Percentiles rank a stretch among this genome's conserved stretches.
Conservation (phyloP, 2,329 filamentous ascomycete species). For the Trichothecium sympodiale region DNA sequence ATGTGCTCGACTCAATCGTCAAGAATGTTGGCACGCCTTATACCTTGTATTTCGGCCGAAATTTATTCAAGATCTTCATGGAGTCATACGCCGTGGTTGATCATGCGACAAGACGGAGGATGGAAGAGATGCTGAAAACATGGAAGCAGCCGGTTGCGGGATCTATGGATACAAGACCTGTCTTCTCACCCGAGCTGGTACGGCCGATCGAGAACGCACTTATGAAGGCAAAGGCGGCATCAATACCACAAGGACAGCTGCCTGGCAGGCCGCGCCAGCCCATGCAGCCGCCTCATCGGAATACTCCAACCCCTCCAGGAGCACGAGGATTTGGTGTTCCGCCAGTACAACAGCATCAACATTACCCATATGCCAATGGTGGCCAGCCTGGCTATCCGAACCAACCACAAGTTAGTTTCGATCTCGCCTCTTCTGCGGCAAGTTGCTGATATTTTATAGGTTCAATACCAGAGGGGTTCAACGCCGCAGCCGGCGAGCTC, state of each 20-base stretch:
- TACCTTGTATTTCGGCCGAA: conserved; percentile 85
- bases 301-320: conserved; percentile 64
- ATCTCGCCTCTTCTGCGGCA: neutral
- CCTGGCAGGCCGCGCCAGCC: conserved; percentile 35
- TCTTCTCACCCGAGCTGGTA: conserved; percentile 80
- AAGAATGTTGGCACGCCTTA: conserved; percentile 99
- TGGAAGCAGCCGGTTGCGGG: conserved; percentile 97
- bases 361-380: conserved; percentile 19
- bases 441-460: neutral
- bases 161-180: conserved; percentile 82
- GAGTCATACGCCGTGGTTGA: conserved; percentile 89
- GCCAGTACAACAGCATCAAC: conserved; percentile 13
- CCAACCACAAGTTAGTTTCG: conserved; percentile 16
- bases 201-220: conserved; percentile 89
- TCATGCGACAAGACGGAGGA: conserved; percentile 68
- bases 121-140: conserved; percentile 95
- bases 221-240: conserved; percentile 62
- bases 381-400: conserved; percentile 14
- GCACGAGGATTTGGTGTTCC: conserved; percentile 17
- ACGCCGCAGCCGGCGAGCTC: conserved; percentile 25
- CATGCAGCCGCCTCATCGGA: conserved; percentile 45
- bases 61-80: conserved; percentile 92
- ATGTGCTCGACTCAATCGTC: conserved; percentile 94
- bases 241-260: conserved; percentile 41
- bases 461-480: conserved; percentile 12